phyloP scores from a whole-genome alignment of 1,284 basidiomycete genomes.

The Meira miltonrushii region DNA sequence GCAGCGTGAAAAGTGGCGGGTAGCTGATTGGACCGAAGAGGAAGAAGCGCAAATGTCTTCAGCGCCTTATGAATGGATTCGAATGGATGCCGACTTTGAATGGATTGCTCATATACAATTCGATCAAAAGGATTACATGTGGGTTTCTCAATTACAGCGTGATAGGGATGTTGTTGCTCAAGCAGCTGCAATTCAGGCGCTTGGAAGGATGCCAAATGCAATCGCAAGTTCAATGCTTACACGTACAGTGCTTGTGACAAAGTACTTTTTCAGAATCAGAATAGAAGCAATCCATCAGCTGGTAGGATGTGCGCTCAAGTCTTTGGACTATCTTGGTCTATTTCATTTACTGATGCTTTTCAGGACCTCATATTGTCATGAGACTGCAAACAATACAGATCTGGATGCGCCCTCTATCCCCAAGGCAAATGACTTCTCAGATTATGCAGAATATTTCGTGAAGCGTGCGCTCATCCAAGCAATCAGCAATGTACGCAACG shows the following conservation, averaged over 20 bases:
- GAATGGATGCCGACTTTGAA: constrained; percentile 97
- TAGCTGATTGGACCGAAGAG: constrained; percentile 96
- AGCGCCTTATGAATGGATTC: constrained; percentile 96
- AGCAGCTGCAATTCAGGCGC: constrained; percentile 50
- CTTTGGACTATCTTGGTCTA: constrained; percentile 77
- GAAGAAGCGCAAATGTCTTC: constrained; percentile 79
- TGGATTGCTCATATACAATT: constrained; percentile 91
- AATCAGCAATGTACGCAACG: constrained; percentile 74
- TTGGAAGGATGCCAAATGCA: constrained; percentile 73
- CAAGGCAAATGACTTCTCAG: constrained; percentile 86
- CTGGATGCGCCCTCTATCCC: constrained; percentile 64
- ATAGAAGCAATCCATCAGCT: constrained; percentile 87
- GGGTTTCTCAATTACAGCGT: constrained; percentile 91
- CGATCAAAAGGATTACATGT: constrained; percentile 96
- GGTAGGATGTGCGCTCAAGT: constrained; percentile 75
- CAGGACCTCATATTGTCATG: constrained; percentile 76
- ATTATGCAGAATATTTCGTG: constrained; percentile 87
- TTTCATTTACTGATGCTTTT: constrained; percentile 96
- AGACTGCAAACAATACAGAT: constrained; percentile 7
- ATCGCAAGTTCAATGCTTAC: constrained; percentile 87
- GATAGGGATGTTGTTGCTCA: constrained; percentile 93
- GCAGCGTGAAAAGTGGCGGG: constrained; percentile 78
- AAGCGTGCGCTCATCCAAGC: constrained; percentile 79
- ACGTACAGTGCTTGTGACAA: constrained; percentile 85
- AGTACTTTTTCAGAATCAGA: constrained; percentile 95